A percentile compares a stretch with the other conserved stretches of the same genome.
phyloP scores from a whole-genome alignment of 75 land plant species.

The Ceratopteris richardii region DNA sequence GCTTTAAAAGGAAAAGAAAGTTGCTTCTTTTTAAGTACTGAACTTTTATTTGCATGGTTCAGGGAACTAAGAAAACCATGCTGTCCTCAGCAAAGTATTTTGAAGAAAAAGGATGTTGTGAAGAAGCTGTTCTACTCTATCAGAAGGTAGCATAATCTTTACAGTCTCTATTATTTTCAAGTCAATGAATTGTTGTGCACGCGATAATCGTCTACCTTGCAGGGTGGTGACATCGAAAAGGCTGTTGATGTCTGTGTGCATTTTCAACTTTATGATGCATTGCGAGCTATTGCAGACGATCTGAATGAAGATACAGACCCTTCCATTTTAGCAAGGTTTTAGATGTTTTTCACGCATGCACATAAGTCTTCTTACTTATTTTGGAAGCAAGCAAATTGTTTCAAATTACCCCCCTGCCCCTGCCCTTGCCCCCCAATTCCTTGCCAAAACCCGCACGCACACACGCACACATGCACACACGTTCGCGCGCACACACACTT shows the following conservation, averaged over 20 bases:
- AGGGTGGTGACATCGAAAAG: constrained; percentile 35
- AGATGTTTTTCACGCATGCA: not conserved
- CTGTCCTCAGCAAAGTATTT: constrained; percentile 29
- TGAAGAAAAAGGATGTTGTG: constrained; percentile 24
- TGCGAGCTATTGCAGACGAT: constrained; percentile 25
- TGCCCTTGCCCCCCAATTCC: no score
- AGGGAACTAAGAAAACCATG: constrained; percentile 34
- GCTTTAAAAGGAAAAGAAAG: no score
- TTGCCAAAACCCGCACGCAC: no score
- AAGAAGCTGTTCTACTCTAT: constrained; percentile 30
- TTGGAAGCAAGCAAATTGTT: no score
- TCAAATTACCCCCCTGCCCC: no score
- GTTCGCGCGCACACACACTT: no score
- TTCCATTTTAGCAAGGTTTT: constrained; percentile 22
- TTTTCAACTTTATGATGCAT: constrained; percentile 34
- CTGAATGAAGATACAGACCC: constrained; percentile 30
- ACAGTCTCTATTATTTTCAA: not conserved
- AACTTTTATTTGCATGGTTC: no score
- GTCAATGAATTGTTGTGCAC: no score
- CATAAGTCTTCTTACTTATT: no score
- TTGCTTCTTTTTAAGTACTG: no score
- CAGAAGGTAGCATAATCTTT: constrained; percentile 25
- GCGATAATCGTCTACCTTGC: no score
- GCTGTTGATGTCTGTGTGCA: constrained; percentile 32
- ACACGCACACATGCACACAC: no score